Conservation (phyloP, 371 early-diverging fungal species). For the Saksenaea oblongispora region DNA sequence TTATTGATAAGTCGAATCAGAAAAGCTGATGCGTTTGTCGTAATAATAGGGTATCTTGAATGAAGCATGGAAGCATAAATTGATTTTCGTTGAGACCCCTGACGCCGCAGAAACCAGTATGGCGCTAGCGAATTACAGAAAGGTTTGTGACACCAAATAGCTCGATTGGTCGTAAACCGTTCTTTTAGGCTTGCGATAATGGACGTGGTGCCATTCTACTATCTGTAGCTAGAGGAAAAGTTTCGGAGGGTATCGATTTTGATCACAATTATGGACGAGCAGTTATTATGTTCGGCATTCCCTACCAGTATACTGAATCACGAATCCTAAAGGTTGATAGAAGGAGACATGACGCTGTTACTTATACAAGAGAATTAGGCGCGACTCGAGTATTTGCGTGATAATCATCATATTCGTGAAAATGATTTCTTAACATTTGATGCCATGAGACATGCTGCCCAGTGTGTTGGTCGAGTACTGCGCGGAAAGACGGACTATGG, state of each 20-base stretch:
- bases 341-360: not conserved
- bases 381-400: constrained; percentile 93
- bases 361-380: constrained; percentile 58
- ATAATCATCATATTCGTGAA: constrained; percentile 93
- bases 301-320: constrained; percentile 99
- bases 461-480: constrained; percentile 98
- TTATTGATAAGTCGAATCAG: constrained; percentile 9
- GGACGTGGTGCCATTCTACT: constrained; percentile 99
- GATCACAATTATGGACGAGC: constrained; percentile 99
- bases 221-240: constrained; percentile 99
- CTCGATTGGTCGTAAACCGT: not conserved
- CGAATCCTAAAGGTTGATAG: constrained; percentile 81
- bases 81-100: constrained; percentile 99
- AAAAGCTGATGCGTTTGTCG: not conserved
- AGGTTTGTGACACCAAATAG: constrained; percentile 30
- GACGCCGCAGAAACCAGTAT: constrained; percentile 98
- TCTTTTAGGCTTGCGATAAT: constrained; percentile 89
- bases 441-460: constrained; percentile 99
- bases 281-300: constrained; percentile 99
- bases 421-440: constrained; percentile 99
- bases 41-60: constrained; percentile 78
- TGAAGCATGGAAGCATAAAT: constrained; percentile 95
- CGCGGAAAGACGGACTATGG: constrained; percentile 99
- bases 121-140: constrained; percentile 95
- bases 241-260: constrained; percentile 99